Evolutionary conservation across 2,329 filamentous ascomycete species (phyloP).

Genomic region (Hymenoscyphus occultus): DNA sequence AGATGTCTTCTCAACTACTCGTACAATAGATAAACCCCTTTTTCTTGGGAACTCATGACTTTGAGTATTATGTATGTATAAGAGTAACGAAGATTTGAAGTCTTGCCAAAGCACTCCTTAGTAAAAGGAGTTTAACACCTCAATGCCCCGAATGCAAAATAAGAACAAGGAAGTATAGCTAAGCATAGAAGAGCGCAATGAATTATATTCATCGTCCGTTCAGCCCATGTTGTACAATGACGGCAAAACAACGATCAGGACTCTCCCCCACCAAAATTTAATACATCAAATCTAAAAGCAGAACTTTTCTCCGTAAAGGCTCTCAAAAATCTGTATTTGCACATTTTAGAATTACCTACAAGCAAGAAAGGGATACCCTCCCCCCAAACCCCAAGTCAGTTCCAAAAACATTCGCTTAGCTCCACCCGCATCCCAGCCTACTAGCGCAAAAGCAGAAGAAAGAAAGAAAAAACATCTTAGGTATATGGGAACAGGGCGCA

Average conservation of each 20-base stretch:
- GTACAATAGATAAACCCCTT: too few species aligned
- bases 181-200: background rate
- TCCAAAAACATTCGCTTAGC: slow-evolving; percentile 7
- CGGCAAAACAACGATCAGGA: background rate
- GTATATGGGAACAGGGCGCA: slow-evolving; percentile 23
- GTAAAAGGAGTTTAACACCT: too few species aligned
- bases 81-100: too few species aligned
- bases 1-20: too few species aligned
- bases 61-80: too few species aligned
- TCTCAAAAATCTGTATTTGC: background rate
- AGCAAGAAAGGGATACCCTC: background rate
- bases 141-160: background rate
- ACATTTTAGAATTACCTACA: slow-evolving; percentile 5
- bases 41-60: too few species aligned
- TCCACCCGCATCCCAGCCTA: background rate
- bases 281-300: background rate
- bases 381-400: background rate
- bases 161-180: background rate
- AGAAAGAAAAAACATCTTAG: slow-evolving; percentile 1
- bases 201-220: background rate
- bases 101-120: too few species aligned
- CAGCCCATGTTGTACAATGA: background rate
- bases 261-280: background rate
- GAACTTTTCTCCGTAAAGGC: background rate
- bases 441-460: background rate